phyloP scores from a whole-genome alignment of 176 grass and related monocot genomes.

The Echinochloa phyllopogon region DNA sequence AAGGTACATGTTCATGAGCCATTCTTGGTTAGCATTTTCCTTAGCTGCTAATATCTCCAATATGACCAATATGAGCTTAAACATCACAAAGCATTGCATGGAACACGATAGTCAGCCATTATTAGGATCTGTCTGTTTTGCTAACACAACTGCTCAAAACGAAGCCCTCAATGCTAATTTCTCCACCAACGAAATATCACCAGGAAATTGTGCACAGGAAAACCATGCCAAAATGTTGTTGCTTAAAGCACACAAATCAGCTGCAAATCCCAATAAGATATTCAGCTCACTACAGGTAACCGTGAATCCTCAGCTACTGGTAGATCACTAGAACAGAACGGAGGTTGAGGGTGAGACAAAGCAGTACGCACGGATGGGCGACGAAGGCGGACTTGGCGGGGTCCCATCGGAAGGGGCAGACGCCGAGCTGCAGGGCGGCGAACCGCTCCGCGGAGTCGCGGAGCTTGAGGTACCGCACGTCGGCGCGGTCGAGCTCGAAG shows the following conservation, averaged over 20 bases:
- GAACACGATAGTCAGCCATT: not conserved
- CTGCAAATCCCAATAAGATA: not conserved
- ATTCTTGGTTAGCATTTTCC: conserved; percentile 15
- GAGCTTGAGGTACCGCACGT: conserved; percentile 87
- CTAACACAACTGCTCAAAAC: not conserved
- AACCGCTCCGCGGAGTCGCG: conserved; percentile 75
- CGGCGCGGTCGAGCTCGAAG: conserved; percentile 82
- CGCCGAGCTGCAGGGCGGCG: conserved; percentile 77
- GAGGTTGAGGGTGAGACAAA: not conserved
- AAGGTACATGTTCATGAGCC: not conserved
- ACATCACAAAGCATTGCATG: not conserved
- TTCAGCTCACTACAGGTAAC: conserved; percentile 11
- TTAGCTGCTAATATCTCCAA: not conserved
- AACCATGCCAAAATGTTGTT: not conserved
- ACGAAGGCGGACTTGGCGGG: conserved; percentile 59
- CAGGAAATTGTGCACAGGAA: not conserved
- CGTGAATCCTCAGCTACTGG: not conserved
- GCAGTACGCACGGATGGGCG: conserved; percentile 66
- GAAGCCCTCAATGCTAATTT: not conserved
- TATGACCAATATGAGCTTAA: not conserved
- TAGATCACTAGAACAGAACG: not conserved
- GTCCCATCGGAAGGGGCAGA: conserved; percentile 95
- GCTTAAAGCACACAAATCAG: not conserved
- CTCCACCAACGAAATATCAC: not conserved
- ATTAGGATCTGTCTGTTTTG: not conserved